Evolutionary conservation across 1,284 basidiomycete genomes (phyloP).

Genomic region (Cutaneotrichosporon mucoides): DNA sequence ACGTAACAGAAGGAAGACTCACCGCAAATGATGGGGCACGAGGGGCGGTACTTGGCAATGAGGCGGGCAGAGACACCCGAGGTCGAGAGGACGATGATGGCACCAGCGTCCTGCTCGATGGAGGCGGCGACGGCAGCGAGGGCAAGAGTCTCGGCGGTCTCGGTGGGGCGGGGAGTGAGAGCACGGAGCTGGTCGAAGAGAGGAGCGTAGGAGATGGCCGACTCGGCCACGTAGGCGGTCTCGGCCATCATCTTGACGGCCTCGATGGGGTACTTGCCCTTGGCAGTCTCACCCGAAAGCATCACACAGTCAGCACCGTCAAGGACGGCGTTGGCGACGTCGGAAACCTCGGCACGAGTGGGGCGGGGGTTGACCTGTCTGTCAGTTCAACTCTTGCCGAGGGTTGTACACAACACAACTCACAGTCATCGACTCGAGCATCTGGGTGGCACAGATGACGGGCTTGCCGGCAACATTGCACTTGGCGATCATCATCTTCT

Average conservation of each 20-base stretch:
- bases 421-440: constrained; percentile 99
- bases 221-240: constrained; percentile 90
- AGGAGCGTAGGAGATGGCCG: constrained; percentile 86
- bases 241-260: constrained; percentile 99
- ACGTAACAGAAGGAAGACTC: constrained; percentile 25
- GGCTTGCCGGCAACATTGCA: constrained; percentile 96
- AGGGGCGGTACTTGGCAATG: constrained; percentile 93
- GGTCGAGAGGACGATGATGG: constrained; percentile 94
- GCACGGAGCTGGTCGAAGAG: constrained; percentile 81
- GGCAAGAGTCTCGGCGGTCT: constrained; percentile 88
- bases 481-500: constrained; percentile 99
- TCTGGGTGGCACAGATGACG: constrained; percentile 98
- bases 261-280: constrained; percentile 88
- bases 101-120: constrained; percentile 87
- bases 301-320: constrained; percentile 98
- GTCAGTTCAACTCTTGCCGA: background rate
- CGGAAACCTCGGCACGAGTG: constrained; percentile 93
- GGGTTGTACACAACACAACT: constrained; percentile 27
- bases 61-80: constrained; percentile 89
- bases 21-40: constrained; percentile 92
- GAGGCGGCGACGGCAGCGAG: constrained; percentile 91
- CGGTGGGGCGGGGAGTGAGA: constrained; percentile 76
- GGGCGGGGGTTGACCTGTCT: constrained; percentile 87
- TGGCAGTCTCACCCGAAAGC: constrained; percentile 96
- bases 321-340: constrained; percentile 95